A percentile compares a stretch with the other conserved stretches of the same genome.
Conservation (phyloP, 306 rosid genomes). For the Pachyrhizus erosus region DNA sequence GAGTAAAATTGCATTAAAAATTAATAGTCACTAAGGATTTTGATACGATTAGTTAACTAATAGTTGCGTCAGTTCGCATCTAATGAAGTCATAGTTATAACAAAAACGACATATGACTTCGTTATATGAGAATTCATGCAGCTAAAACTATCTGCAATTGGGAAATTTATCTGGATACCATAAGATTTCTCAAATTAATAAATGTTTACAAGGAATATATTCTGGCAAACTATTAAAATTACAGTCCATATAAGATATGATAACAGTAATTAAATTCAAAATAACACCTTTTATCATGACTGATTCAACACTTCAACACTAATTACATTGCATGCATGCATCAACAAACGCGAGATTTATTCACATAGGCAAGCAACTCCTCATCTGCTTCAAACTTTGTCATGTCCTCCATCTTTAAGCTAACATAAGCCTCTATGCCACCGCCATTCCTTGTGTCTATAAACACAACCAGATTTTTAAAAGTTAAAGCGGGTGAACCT, state of each 20-base stretch:
- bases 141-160: too few species aligned
- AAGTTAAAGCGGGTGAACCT: slow-evolving; percentile 47
- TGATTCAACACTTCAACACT: neutral
- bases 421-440: slow-evolving; percentile 60
- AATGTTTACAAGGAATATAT: too few species aligned
- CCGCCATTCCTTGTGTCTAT: slow-evolving; percentile 51
- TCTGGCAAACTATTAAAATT: too few species aligned
- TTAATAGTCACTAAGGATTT: too few species aligned
- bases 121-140: too few species aligned
- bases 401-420: slow-evolving; percentile 61
- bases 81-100: too few species aligned
- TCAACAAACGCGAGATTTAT: neutral
- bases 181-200: too few species aligned
- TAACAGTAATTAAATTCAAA: neutral
- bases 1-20: too few species aligned
- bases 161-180: too few species aligned
- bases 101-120: too few species aligned
- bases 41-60: too few species aligned
- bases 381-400: slow-evolving; percentile 48
- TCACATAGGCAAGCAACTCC: slow-evolving; percentile 44
- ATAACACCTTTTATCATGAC: neutral
- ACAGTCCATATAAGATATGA: neutral
- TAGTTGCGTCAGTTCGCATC: too few species aligned
- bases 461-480: slow-evolving; percentile 55
- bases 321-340: neutral